Base-by-base conservation (phyloP, 805 yeast genomes). In the Yamadazyma sp. region DNA sequence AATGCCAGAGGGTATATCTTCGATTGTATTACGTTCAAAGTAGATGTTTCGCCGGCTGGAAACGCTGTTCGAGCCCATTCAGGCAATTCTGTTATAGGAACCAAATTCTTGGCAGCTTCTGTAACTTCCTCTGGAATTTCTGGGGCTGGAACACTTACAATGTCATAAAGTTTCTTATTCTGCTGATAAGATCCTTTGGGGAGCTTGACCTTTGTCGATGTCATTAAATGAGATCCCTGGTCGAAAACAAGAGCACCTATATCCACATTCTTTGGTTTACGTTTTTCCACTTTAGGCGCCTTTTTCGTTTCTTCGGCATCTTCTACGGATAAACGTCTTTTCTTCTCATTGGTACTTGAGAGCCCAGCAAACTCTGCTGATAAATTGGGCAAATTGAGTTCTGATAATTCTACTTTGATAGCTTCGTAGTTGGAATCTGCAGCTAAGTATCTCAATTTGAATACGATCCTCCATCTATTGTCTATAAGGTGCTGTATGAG, bases 131-230 rank as follows among this genome's bases (percentile, higher is more conserved):
- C 69, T 1, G 66, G 60, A 2, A 59, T 45, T 11, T 62, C 57
- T 0, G 96, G 96, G 0, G 96, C 82, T 0, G 99, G 99, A n/a
- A 93, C 78, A 45, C 82, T 89, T 24, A 90, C 85, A 49, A 88
- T 95, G 53, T 91, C 98, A 61, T 91, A 91, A 4, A 75, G 63
- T 41, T 77, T 79, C 46, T 80, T 80, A 9, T 78, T 76, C 42
- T 84, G 77, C 52, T 85, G 88, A 55, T 78, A 84, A 0, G 98
- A 84, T 3, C 95, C 95, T 41, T 74, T 74, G 0, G 99, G 98
- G 3, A 93, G 73, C 37, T 73, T 72, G 15, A 93, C 78, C 42
- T 80, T 82, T 1, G 82, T 63, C 0, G 75, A 70, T 1, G 89
- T 74, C 76, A 82, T 71, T 8, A 84, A 63, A 47, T 77, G 84